Percentiles rank a stretch among this genome's conserved stretches.
Evolutionary conservation across 1,284 basidiomycete genomes (phyloP).

Genomic region (Neolentinus lepideus): DNA sequence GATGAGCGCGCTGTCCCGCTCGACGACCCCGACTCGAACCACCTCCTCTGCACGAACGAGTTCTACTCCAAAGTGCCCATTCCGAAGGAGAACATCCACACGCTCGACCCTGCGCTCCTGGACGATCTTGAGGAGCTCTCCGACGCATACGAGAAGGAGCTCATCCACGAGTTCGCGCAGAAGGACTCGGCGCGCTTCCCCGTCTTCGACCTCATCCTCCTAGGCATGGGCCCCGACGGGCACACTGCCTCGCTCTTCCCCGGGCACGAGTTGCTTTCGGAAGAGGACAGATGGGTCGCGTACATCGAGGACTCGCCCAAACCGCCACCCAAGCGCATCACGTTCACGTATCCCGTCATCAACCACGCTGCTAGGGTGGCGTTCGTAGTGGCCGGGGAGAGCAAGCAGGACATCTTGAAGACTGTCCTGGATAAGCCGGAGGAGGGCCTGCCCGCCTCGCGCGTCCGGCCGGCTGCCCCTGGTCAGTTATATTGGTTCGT

Average conservation of each 20-base stretch:
- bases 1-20: constrained; percentile 96
- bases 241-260: constrained; percentile 98
- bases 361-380: constrained; percentile 86
- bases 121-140: constrained; percentile 84
- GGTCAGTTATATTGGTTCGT: constrained; percentile 91
- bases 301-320: constrained; percentile 92
- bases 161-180: constrained; percentile 86
- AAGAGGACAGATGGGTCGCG: constrained; percentile 92
- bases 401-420: constrained; percentile 77
- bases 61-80: constrained; percentile 87
- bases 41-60: constrained; percentile 66
- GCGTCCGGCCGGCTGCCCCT: constrained; percentile 74
- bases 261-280: constrained; percentile 77
- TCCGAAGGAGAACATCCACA: constrained; percentile 74
- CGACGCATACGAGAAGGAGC: constrained; percentile 90
- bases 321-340: constrained; percentile 86
- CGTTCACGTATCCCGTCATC: constrained; percentile 86
- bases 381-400: constrained; percentile 83
- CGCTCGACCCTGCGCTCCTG: constrained; percentile 68
- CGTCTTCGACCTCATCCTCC: constrained; percentile 89
- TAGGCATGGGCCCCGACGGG: constrained; percentile 92
- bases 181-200: constrained; percentile 91
- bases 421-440: constrained; percentile 80
- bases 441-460: constrained; percentile 74
- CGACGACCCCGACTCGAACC: constrained; percentile 90